Percentiles rank a stretch among this genome's conserved stretches.
These are phyloP conservation scores for Suillus sp. DNA, from an alignment of 768 basidiomycete species.

Conservation along the genomic window DNA sequence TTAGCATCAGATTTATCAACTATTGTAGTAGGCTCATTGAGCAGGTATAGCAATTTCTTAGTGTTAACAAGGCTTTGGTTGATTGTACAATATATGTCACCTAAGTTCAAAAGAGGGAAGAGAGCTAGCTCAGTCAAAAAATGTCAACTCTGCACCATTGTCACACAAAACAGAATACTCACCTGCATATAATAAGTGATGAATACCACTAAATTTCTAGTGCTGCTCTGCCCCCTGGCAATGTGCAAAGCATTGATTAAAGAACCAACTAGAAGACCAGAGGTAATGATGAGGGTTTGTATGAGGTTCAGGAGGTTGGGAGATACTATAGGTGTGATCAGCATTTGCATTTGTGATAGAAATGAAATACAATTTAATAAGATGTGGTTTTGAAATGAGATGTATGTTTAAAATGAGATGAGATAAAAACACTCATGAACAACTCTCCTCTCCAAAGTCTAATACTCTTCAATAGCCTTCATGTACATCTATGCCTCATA, in stretches of 20 bases:
- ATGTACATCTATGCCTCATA: too few species aligned
- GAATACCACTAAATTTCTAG: constrained; percentile 76
- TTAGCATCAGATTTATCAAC: constrained; percentile 77
- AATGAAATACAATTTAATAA: too few species aligned
- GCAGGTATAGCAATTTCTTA: constrained; percentile 78
- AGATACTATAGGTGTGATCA: too few species aligned
- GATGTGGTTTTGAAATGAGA: too few species aligned
- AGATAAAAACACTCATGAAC: too few species aligned
- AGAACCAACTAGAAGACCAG: constrained; percentile 76
- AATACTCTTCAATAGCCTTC: too few species aligned
- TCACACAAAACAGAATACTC: constrained; percentile 17
- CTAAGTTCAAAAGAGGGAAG: constrained; percentile 74
- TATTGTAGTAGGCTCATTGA: constrained; percentile 83
- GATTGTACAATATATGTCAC: constrained; percentile 75
- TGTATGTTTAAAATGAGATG: too few species aligned
- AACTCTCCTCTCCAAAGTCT: too few species aligned
- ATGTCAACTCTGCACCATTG: background rate
- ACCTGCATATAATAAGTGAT: constrained; percentile 83
- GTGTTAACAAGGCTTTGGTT: constrained; percentile 80
- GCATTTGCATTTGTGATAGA: background rate
- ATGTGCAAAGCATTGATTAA: constrained; percentile 77
- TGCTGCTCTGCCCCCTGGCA: constrained; percentile 48
- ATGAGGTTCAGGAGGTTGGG: too few species aligned
- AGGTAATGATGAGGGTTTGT: constrained; percentile 34
- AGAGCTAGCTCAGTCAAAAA: constrained; percentile 46